Conservation (phyloP, 257 asterid species). For the Scutellaria barbata region DNA sequence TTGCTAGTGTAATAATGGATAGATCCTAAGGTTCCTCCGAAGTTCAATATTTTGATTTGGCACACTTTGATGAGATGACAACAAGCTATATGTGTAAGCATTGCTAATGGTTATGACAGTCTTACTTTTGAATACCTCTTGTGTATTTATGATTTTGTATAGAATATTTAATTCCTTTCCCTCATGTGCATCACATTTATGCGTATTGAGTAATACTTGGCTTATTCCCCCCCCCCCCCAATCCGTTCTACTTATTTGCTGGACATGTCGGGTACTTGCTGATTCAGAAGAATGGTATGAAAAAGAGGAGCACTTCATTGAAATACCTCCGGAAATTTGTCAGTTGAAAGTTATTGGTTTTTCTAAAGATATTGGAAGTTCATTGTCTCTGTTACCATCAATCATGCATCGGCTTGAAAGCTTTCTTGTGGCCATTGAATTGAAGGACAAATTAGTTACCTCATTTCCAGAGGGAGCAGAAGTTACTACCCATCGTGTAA, state of each 20-base stretch:
- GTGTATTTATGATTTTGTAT: conserved; percentile 5
- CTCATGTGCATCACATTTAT: conserved; percentile 13
- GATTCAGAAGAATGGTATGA: conserved; percentile 61
- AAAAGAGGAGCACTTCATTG: conserved; percentile 88
- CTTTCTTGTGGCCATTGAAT: conserved; percentile 85
- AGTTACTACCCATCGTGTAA: conserved; percentile 70
- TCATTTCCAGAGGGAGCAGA: conserved; percentile 87
- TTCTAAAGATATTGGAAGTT: conserved; percentile 96
- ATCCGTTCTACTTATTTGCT: not conserved
- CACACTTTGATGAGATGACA: conserved; percentile 14
- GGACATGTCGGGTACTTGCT: conserved; percentile 35
- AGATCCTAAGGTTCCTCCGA: not conserved
- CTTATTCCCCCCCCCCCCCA: not conserved
- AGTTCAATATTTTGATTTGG: not conserved
- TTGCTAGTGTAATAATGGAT: not conserved
- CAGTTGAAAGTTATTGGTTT: conserved; percentile 91
- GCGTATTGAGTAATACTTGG: conserved; percentile 13
- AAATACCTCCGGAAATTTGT: conserved; percentile 94
- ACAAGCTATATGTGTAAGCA: conserved; percentile 7
- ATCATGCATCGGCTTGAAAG: conserved; percentile 91
- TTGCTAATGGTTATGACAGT: not conserved
- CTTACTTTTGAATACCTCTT: not conserved
- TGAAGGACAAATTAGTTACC: conserved; percentile 65
- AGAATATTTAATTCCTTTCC: conserved; percentile 30
- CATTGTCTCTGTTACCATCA: conserved; percentile 89